phyloP scores from a whole-genome alignment of 768 basidiomycete genomes.

The Pleurotus cornucopiae region DNA sequence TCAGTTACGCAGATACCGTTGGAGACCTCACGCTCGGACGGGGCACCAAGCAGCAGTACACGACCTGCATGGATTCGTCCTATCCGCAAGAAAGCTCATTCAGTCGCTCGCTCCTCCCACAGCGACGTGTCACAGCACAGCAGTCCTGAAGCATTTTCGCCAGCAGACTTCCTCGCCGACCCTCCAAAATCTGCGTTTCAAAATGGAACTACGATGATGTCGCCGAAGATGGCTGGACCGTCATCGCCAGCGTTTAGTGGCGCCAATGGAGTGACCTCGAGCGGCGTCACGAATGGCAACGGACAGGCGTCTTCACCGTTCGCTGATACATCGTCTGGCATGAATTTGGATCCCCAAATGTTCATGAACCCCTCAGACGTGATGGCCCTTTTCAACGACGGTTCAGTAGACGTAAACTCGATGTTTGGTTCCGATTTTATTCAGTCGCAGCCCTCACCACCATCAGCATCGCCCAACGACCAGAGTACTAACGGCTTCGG shows the following conservation, averaged over 20 bases:
- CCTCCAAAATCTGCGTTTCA: slow-evolving; percentile 27
- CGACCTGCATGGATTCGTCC: slow-evolving; percentile 89
- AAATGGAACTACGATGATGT: neutral
- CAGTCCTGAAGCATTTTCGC: slow-evolving; percentile 65
- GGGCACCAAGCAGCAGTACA: slow-evolving; percentile 34
- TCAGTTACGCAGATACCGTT: slow-evolving; percentile 84
- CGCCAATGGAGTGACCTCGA: neutral
- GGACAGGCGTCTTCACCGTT: slow-evolving; percentile 15
- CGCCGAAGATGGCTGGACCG: slow-evolving; percentile 2
- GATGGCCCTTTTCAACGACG: slow-evolving; percentile 57
- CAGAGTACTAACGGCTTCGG: neutral
- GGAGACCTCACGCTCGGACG: slow-evolving; percentile 53
- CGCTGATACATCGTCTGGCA: slow-evolving; percentile 28
- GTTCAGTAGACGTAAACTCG: slow-evolving; percentile 32
- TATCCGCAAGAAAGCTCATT: slow-evolving; percentile 71
- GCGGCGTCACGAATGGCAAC: neutral
- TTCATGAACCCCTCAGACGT: slow-evolving; percentile 59
- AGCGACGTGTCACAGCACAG: slow-evolving; percentile 45
- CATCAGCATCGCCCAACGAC: neutral
- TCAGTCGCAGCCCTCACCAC: slow-evolving; percentile 6
- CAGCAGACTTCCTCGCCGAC: slow-evolving; percentile 61
- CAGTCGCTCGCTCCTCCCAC: slow-evolving; percentile 37
- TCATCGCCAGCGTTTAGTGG: neutral
- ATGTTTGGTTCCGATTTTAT: slow-evolving; percentile 19
- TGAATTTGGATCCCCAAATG: slow-evolving; percentile 43